Base-by-base conservation (phyloP, 495 filamentous ascomycete species). In the Penicillium samsonianum region DNA sequence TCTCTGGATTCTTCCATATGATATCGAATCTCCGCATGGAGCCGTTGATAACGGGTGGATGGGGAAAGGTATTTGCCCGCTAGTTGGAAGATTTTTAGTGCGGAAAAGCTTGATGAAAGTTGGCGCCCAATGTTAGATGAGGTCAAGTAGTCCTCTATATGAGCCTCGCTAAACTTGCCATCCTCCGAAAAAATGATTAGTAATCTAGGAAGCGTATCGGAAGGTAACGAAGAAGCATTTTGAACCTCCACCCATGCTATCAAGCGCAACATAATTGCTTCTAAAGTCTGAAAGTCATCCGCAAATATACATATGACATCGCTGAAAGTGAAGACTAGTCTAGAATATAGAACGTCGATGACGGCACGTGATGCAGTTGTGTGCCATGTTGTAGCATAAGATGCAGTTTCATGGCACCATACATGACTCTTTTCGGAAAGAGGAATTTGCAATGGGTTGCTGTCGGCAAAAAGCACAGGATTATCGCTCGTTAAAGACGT, bases 291-390 rank as follows among this genome's bases (percentile, higher is more conserved):
- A 55, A 73, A 58, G 46, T 73, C 59, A 64, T 67, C 61, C 7
- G 60, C 57, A 58, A 73, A 73, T 43, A 73, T 57, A 33, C 55
- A 73, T 31, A 73, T 51, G 10, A 71, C 40, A 41, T 73, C 57
- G 49, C 53, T 62, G 45, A 73, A 73, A 16, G 54, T 46, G 50
- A 57, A 65, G 19, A 72, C 44, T n/a, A 71, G 56, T 17, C 58
- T 59, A 16, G 63, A 48, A 37, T 70, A 65, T 35, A 71, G 26
- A 37, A 64, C 59, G 46, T 65, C 38, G 20, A 53, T 50, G 25
- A 67, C 40, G 53, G 44, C 20, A 19, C 52, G 14, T 44, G 20
- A 44, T 19, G 19, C 14, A 46, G 52, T 44, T 33, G 50, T 12
- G 33, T 31, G 48, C 53, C 44, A 60, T 6, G 31, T 16, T 48